Evolutionary conservation across 2,329 filamentous ascomycete genomes (phyloP), one percentile per base, ranked within the genome.

Genomic region (Ceratocystis albifundus): DNA sequence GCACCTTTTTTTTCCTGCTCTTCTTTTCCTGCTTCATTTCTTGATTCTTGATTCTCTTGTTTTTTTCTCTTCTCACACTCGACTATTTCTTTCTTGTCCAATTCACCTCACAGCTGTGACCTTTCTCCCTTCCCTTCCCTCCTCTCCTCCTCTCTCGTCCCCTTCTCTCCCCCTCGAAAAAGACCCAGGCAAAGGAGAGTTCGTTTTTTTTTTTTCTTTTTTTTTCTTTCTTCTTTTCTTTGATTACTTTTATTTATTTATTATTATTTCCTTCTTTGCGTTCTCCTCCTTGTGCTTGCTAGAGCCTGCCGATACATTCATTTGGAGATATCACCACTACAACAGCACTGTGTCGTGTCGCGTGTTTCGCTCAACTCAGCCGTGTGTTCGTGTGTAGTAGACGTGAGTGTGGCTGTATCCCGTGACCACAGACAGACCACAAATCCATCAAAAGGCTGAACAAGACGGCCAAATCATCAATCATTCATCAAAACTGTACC

Each of bases 201-300:
- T 2, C 25, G 22, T 28, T 53, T 53, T 28, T 53, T 28, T 53
- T 8, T 45, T 22, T 7, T 61, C 28, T 53, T 28, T 53, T 28
- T 53, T 8, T 45, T 22, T 7, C 41, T 36, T 61, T 61, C 12
- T 61, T 41, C 4, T 20, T 45, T 62, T 62, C 36, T 17, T 6
- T 20, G 15, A 22, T 17, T 10, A 6, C 17, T 61, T 61, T 44
- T 30, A 12, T 66, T 66, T 62, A 50, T 66, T 66, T 65, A 53
- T 67, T 55, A 45, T 67, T 61, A 46, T 61, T 45, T 67, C 50
- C 65, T 59, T 59, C 36, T 65, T 62, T 62, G 45, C 32, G 20
- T 46, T 55, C 41, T 69, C 70, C 70, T 70, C 70, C 66, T 65
- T 66, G 68, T 67, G 67, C 66, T 65, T 45, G 25, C 15, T 62